These are phyloP conservation scores for Asterionellopsis glacialis DNA, from an alignment of 108 stramenopile genomes.

Conservation along the genomic window DNA sequence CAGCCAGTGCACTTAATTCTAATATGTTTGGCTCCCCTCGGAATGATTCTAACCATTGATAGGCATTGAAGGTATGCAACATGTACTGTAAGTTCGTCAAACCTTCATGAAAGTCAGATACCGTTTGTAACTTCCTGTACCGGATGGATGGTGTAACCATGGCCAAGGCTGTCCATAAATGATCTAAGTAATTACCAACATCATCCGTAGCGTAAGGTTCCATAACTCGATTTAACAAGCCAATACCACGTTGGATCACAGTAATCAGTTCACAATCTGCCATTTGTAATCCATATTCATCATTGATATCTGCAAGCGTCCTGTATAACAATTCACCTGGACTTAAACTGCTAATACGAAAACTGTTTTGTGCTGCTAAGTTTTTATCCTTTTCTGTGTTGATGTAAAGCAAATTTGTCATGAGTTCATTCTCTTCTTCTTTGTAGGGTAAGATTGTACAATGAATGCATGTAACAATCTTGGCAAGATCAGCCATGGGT, in stretches of 20 bases:
- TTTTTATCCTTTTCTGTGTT: too few relatives aligned
- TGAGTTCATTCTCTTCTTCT: too few relatives aligned
- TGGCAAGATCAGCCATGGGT: conserved; percentile 17
- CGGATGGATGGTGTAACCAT: conserved; percentile 38
- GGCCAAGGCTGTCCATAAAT: conserved; percentile 49
- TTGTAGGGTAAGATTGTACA: conserved; percentile 42
- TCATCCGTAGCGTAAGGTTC: conserved; percentile 36
- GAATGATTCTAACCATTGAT: conserved; percentile 23
- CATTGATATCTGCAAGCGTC: conserved; percentile 10
- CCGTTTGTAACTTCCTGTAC: conserved; percentile 24
- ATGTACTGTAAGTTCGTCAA: conserved; percentile 42
- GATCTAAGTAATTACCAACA: conserved; percentile 32
- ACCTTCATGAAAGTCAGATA: conserved; percentile 35
- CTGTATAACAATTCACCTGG: conserved; percentile 29
- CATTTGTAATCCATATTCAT: conserved; percentile 20
- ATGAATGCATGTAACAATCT: conserved; percentile 53
- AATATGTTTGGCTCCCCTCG: conserved; percentile 18
- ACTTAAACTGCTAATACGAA: conserved; percentile 10
- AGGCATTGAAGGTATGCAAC: conserved; percentile 29
- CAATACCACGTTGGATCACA: conserved; percentile 37
- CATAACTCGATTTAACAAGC: conserved; percentile 30
- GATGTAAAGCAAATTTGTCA: too few relatives aligned
- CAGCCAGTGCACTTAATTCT: conserved; percentile 10
- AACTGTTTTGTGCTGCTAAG: neutral
- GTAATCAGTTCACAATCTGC: conserved; percentile 21